Percentiles rank a stretch among this genome's conserved stretches.
Evolutionary conservation across 495 filamentous ascomycete genomes (phyloP).

Genomic region (Penicillium steckii): DNA sequence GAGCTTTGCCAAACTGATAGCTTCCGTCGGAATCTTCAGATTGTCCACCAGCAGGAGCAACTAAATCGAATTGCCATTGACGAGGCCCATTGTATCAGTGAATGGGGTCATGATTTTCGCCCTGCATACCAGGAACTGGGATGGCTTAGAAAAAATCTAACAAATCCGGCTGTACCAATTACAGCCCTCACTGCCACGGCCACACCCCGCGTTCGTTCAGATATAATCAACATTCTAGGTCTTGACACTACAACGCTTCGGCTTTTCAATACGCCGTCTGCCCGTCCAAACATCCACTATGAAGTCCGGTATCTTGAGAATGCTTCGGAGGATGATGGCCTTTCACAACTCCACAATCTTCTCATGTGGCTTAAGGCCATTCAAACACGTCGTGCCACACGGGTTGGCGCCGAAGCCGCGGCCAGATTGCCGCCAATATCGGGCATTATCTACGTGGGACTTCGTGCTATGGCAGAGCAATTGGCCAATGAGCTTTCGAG

Average conservation of each 20-base stretch:
- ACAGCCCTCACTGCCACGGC: constrained; percentile 92
- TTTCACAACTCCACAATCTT: constrained; percentile 61
- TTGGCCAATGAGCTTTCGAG: constrained; percentile 53
- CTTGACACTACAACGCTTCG: constrained; percentile 61
- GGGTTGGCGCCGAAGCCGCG: constrained; percentile 35
- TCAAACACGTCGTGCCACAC: constrained; percentile 58
- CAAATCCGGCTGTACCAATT: constrained; percentile 81
- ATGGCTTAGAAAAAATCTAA: constrained; percentile 75
- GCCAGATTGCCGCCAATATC: constrained; percentile 63
- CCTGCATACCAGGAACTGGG: constrained; percentile 84
- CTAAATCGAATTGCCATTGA: constrained; percentile 85
- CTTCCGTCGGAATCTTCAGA: constrained; percentile 71
- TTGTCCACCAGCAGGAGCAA: constrained; percentile 79
- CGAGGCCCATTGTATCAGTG: constrained; percentile 94
- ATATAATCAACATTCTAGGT: constrained; percentile 74
- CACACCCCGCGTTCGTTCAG: constrained; percentile 71
- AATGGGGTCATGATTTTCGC: constrained; percentile 99
- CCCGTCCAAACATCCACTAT: constrained; percentile 84
- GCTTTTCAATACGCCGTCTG: constrained; percentile 76
- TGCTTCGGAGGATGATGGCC: constrained; percentile 27
- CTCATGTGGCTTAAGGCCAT: constrained; percentile 71
- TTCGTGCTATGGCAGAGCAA: constrained; percentile 70
- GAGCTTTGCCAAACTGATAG: constrained; percentile 77
- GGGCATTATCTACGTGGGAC: constrained; percentile 89
- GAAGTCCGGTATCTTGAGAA: constrained; percentile 84